A percentile compares a stretch with the other conserved stretches of the same genome.
These are phyloP conservation scores for Pleurotus eryngii DNA, from an alignment of 768 basidiomycete genomes.

Conservation along the genomic window DNA sequence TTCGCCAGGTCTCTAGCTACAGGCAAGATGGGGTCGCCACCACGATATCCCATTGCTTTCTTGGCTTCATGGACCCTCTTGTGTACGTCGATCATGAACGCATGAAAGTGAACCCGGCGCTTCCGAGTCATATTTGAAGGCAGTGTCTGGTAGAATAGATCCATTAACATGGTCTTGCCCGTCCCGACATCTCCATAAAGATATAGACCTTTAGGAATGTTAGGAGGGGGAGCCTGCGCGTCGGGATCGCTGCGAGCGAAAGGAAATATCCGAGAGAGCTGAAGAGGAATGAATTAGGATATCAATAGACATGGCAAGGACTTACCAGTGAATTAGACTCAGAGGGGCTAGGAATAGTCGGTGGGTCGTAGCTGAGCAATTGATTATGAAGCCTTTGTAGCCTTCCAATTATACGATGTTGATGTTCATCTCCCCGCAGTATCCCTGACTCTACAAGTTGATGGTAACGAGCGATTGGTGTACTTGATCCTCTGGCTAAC, in stretches of 20 bases:
- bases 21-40: slow-evolving; percentile 82
- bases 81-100: slow-evolving; percentile 99
- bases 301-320: slow-evolving; percentile 24
- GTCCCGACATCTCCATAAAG: slow-evolving; percentile 97
- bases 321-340: slow-evolving; percentile 38
- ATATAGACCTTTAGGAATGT: slow-evolving; percentile 84
- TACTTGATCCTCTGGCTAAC: slow-evolving; percentile 25
- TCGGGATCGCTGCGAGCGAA: slow-evolving; percentile 27
- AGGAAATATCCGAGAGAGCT: slow-evolving; percentile 47
- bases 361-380: slow-evolving; percentile 68
- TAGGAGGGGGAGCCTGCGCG: slow-evolving; percentile 37
- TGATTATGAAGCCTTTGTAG: slow-evolving; percentile 78
- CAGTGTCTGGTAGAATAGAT: slow-evolving; percentile 88
- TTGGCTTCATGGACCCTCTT: slow-evolving; percentile 87
- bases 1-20: slow-evolving; percentile 85
- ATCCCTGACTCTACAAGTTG: slow-evolving; percentile 41
- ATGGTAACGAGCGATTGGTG: slow-evolving; percentile 44
- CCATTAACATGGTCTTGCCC: slow-evolving; percentile 99
- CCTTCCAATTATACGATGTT: slow-evolving; percentile 78
- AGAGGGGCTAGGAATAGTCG: slow-evolving; percentile 46
- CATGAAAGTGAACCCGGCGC: slow-evolving; percentile 94
- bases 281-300: slow-evolving; percentile 15
- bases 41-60: slow-evolving; percentile 58
- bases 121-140: slow-evolving; percentile 64
- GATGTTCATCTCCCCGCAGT: slow-evolving; percentile 77